Evolutionary conservation across 495 filamentous ascomycete genomes (phyloP).

Genomic region (Bryoglossum gracile): DNA sequence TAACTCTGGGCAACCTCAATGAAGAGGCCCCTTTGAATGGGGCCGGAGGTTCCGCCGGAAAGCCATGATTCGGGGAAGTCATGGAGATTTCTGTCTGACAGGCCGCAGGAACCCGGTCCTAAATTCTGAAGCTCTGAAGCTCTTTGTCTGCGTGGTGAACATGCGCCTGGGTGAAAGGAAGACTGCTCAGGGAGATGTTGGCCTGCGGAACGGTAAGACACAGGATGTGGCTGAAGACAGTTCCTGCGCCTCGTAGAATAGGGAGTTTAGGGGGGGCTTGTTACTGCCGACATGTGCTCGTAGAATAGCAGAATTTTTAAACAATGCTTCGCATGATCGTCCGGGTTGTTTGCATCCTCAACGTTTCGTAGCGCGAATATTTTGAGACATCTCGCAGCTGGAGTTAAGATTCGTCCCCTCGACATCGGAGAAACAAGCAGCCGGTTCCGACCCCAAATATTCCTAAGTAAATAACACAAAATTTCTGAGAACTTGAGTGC

Average conservation of each 20-base stretch:
- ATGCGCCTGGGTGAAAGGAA: slow-evolving; percentile 8
- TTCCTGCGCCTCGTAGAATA: too few species aligned
- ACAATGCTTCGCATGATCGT: background rate
- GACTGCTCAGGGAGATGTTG: background rate
- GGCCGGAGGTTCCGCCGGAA: slow-evolving; percentile 53
- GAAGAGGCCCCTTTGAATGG: slow-evolving; percentile 45
- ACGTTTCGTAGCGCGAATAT: slow-evolving; percentile 13
- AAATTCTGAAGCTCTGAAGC: slow-evolving; percentile 11
- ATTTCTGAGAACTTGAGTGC: too few species aligned
- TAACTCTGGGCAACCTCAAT: slow-evolving; percentile 41
- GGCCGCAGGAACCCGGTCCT: too few species aligned
- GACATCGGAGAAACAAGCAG: too few species aligned
- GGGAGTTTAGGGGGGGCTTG: too few species aligned
- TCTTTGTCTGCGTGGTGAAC: background rate
- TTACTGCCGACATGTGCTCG: slow-evolving; percentile 10
- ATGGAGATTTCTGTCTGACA: too few species aligned
- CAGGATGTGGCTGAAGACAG: slow-evolving; percentile 1
- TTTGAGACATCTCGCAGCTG: slow-evolving; percentile 4
- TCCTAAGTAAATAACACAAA: too few species aligned
- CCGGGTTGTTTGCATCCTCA: background rate
- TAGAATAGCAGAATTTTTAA: background rate
- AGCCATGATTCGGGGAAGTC: slow-evolving; percentile 55
- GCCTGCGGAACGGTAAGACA: background rate
- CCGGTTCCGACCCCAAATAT: too few species aligned
- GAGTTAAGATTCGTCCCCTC: too few species aligned